Conservation (phyloP, 106 monocot genomes). For the Dioscorea alata region DNA sequence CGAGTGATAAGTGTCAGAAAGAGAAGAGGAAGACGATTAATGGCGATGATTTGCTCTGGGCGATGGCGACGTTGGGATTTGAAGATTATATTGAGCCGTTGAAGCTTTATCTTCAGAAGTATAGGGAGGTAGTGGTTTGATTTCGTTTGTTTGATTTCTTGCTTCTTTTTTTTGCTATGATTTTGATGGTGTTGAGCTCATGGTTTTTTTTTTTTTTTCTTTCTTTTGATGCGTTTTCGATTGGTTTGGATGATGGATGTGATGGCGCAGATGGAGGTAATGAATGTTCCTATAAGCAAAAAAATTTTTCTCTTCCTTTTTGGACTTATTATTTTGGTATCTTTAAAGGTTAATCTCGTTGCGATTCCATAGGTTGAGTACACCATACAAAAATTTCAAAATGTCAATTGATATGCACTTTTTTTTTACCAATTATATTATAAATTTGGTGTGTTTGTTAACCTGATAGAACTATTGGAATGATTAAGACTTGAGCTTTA, state of each 20-base stretch:
- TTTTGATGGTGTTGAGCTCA: background rate
- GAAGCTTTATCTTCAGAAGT: slow-evolving; percentile 54
- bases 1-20: slow-evolving; percentile 60
- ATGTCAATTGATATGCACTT: no score
- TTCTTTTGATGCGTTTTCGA: background rate
- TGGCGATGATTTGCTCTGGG: slow-evolving; percentile 58
- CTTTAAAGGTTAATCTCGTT: background rate
- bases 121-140: slow-evolving; percentile 35
- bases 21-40: slow-evolving; percentile 73
- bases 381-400: background rate
- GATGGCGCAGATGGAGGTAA: slow-evolving; percentile 47
- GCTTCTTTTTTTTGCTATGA: background rate
- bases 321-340: background rate
- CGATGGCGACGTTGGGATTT: slow-evolving; percentile 59
- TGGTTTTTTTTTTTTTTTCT: slow-evolving; percentile 7
- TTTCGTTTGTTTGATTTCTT: background rate
- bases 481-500: no score
- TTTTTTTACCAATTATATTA: no score
- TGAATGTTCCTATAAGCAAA: background rate
- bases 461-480: no score
- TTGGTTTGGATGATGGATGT: slow-evolving; percentile 2
- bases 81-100: slow-evolving; percentile 65
- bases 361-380: background rate
- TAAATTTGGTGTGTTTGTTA: no score
- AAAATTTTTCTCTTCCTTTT: background rate